Base-by-base conservation (phyloP, 1,139 yeast genomes). In the Geotrichum macrosporum region DNA sequence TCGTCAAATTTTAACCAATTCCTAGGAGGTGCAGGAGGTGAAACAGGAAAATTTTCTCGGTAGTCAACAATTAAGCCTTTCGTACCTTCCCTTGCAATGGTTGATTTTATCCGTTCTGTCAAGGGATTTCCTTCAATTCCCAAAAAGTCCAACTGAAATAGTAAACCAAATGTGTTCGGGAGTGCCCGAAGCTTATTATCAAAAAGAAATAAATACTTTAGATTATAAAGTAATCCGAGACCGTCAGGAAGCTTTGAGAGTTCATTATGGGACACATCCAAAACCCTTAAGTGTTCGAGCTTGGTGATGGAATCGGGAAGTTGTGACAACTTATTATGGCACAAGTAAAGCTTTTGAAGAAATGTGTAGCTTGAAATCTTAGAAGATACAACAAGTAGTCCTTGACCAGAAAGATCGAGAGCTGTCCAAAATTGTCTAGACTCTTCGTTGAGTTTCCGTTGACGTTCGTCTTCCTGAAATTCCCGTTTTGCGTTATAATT, bases 111-210 rank as follows among this genome's bases (percentile, higher is more conserved):
- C 35, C 76, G 78, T 50, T 75, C 73, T 57, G 82, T 85, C 57
- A 92, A 68, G 5, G 95, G 89, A 63, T 94, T 94, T 1, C 98
- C 98, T 65, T 92, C 97, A 46, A 92, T 73, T 33, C 98, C 99
- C 48, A 94, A 68, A 61, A 89, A 83, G 56, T 85, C 84, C 53
- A 94, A 73, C 58, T 87, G 94, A 63, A 81, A 84, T 54, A 94
- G 72, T 58, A 81, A 82, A 31, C 98, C 96, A 64, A 92, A 81
- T 61, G 85, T 94, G 64, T 71, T 74, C 1, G 99, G 98, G 52
- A 94, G 69, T 1, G 78, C 75, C 50, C 74, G 72, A 57, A 94
- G 72, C 62, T 81, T 77, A 66, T 94, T 94, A 66, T 92, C 96
- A 68, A 94, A 92, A 51, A 89, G 73, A 63, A 86, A 87, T 48